phyloP scores from a whole-genome alignment of 768 basidiomycete genomes.

The Paxillus rubicundulus region DNA sequence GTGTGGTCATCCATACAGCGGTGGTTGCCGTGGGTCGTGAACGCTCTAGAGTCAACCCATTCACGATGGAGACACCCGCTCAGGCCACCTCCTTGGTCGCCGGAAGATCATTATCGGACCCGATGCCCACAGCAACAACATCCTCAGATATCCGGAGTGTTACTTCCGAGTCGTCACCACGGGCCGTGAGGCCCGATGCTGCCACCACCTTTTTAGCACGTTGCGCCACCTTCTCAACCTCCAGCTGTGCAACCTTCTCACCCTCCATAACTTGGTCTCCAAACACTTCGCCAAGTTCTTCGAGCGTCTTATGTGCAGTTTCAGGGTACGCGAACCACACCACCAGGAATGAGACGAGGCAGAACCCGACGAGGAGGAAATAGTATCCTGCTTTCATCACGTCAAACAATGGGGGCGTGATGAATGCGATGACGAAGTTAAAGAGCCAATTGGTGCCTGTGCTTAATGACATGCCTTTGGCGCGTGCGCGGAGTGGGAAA shows the following conservation, averaged over 20 bases:
- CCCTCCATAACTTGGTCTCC: constrained; percentile 35
- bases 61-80: constrained; percentile 9
- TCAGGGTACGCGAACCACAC: constrained; percentile 51
- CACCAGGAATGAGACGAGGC: constrained; percentile 42
- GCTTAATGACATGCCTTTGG: constrained; percentile 38
- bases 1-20: too few species aligned
- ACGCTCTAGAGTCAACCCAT: too few species aligned
- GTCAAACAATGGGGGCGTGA: constrained; percentile 60
- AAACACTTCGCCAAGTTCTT: constrained; percentile 49
- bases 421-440: constrained; percentile 44
- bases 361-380: constrained; percentile 49
- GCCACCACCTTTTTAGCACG: constrained; percentile 7
- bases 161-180: constrained; percentile 22
- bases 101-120: constrained; percentile 17
- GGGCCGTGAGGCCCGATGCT: constrained; percentile 14
- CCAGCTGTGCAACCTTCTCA: constrained; percentile 17
- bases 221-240: constrained; percentile 13
- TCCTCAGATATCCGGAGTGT: constrained; percentile 24
- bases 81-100: constrained; percentile 11
- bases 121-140: constrained; percentile 3
- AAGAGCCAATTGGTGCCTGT: constrained; percentile 34
- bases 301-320: constrained; percentile 45
- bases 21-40: too few species aligned
- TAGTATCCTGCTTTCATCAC: constrained; percentile 46
- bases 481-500: constrained; percentile 41